Evolutionary conservation across 176 grass and related monocot genomes (phyloP).

Genomic region (Rhynchospora tenuis): DNA sequence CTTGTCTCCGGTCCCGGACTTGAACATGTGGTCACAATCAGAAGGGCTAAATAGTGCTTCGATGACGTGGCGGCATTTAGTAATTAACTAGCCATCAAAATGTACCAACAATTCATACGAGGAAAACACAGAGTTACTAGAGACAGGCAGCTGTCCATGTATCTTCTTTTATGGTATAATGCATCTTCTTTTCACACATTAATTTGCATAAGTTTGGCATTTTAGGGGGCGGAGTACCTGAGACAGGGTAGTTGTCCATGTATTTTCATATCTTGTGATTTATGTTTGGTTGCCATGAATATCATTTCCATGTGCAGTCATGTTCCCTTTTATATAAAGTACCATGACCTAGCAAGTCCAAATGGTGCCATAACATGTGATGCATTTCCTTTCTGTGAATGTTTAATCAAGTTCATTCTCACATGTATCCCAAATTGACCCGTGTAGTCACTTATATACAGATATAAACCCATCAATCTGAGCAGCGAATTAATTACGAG

Average conservation of each 20-base stretch:
- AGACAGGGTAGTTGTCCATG: neutral
- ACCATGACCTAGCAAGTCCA: conserved; percentile 13
- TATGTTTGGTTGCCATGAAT: conserved; percentile 13
- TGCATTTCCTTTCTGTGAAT: neutral
- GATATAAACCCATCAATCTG: neutral
- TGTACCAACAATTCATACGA: neutral
- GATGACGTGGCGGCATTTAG: neutral
- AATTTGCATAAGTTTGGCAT: neutral
- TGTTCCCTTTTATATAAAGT: conserved; percentile 3
- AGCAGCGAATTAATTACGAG: neutral
- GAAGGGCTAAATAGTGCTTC: neutral
- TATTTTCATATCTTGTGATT: neutral
- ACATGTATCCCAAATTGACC: neutral
- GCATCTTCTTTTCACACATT: neutral
- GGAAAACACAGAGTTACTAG: neutral
- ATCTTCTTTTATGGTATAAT: neutral
- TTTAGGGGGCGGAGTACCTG: neutral
- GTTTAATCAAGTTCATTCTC: neutral
- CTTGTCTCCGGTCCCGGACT: conserved; percentile 1
- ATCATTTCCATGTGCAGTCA: conserved; percentile 12
- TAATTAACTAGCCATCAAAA: neutral
- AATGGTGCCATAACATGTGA: conserved; percentile 11
- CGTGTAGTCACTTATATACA: neutral
- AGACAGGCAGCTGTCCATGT: neutral
- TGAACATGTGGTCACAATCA: conserved; percentile 1